A percentile compares a stretch with the other conserved stretches of the same genome.
These are phyloP conservation scores for Triticum monococcum DNA, from an alignment of 176 grass and related monocot species.

Conservation along the genomic window DNA sequence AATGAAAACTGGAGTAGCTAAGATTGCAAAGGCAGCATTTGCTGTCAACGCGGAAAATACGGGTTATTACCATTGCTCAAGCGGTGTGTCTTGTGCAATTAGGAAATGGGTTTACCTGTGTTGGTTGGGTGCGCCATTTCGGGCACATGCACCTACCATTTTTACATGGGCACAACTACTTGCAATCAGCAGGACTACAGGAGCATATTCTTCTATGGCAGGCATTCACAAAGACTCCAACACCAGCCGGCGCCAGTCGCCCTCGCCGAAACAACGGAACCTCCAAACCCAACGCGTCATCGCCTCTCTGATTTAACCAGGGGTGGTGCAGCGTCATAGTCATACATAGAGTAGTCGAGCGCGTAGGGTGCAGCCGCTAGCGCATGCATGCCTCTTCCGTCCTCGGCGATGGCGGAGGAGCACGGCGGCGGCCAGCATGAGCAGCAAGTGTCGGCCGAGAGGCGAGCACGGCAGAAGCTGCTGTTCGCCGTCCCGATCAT, in stretches of 20 bases:
- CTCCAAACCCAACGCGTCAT: background rate
- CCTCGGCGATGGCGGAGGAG: constrained; percentile 14
- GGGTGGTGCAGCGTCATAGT: too few relatives aligned
- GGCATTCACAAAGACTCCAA: constrained; percentile 1
- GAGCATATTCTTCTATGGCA: constrained; percentile 10
- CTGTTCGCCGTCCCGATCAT: background rate
- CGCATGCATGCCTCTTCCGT: background rate
- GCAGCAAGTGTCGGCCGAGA: background rate
- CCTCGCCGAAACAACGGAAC: background rate
- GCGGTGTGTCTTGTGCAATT: background rate
- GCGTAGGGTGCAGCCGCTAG: background rate
- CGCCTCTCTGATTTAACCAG: background rate
- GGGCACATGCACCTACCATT: background rate
- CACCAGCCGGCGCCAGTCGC: background rate
- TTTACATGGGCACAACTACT: background rate
- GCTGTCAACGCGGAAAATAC: background rate
- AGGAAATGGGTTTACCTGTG: background rate
- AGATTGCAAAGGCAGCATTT: background rate
- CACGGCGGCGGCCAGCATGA: background rate
- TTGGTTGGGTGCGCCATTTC: background rate
- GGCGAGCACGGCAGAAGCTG: constrained; percentile 9
- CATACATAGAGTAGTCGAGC: background rate
- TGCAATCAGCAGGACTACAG: background rate
- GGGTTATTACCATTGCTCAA: background rate
- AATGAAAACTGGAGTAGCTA: background rate